Evolutionary conservation across 2,329 filamentous ascomycete genomes (phyloP).

Genomic region (Aspergillus eucalypticola): DNA sequence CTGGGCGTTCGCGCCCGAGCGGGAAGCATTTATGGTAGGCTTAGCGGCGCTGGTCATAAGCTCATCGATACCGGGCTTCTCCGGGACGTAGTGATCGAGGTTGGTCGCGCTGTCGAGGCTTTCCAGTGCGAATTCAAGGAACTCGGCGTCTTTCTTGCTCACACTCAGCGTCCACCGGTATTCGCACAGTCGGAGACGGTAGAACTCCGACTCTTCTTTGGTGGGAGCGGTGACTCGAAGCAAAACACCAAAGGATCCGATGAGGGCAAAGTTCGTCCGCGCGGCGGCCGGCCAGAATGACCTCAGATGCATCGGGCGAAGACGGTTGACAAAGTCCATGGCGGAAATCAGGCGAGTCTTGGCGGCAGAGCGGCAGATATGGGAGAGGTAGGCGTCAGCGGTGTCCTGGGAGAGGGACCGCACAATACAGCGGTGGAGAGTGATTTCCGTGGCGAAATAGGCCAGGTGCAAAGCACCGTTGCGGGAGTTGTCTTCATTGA

Average conservation of each 20-base stretch:
- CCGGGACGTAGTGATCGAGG: constrained; percentile 67
- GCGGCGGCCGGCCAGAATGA: constrained; percentile 71
- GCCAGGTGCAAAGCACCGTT: constrained; percentile 79
- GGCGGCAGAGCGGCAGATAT: constrained; percentile 90
- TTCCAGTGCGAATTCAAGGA: constrained; percentile 66
- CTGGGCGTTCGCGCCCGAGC: constrained; percentile 16
- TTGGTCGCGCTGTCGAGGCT: constrained; percentile 73
- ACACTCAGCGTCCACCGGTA: constrained; percentile 94
- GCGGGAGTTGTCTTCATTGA: constrained; percentile 43
- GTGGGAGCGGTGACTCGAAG: constrained; percentile 87
- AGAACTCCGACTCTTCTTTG: constrained; percentile 88
- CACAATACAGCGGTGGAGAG: constrained; percentile 86
- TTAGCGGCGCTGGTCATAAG: constrained; percentile 38
- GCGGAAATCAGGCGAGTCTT: constrained; percentile 92
- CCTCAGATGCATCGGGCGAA: constrained; percentile 81
- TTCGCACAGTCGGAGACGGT: constrained; percentile 78
- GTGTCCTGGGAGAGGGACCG: constrained; percentile 65
- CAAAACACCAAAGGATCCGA: constrained; percentile 88
- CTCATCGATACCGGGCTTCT: constrained; percentile 64
- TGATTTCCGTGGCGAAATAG: constrained; percentile 94
- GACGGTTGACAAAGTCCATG: constrained; percentile 95
- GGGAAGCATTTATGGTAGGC: constrained; percentile 22
- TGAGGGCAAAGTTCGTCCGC: constrained; percentile 79
- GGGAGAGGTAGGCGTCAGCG: constrained; percentile 76
- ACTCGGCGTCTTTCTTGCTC: constrained; percentile 68